phyloP scores from a whole-genome alignment of 2,329 filamentous ascomycete genomes.

The Scedosporium aurantiacum region DNA sequence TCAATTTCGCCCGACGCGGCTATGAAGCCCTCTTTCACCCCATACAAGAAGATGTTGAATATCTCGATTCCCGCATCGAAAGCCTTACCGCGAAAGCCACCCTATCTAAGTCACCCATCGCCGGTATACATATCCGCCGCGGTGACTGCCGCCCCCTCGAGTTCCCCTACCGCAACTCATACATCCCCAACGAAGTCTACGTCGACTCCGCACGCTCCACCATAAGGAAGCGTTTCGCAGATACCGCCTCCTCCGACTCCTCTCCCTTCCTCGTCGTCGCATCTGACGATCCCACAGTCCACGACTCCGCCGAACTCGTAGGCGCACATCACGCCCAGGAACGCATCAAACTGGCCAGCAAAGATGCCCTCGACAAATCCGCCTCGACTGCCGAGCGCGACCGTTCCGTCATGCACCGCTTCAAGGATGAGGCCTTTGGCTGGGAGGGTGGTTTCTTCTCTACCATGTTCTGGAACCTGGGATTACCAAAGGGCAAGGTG shows the following conservation, averaged over 20 bases:
- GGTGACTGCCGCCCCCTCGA: constrained; percentile 71
- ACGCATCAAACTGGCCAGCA: constrained; percentile 64
- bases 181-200: constrained; percentile 65
- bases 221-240: constrained; percentile 31
- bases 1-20: constrained; percentile 55
- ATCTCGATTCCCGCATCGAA: constrained; percentile 48
- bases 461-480: constrained; percentile 71
- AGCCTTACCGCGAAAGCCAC: constrained; percentile 29
- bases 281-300: constrained; percentile 72
- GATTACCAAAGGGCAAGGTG: constrained; percentile 31
- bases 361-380: constrained; percentile 31
- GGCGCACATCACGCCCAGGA: constrained; percentile 55
- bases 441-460: constrained; percentile 86
- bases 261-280: constrained; percentile 52
- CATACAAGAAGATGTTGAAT: constrained; percentile 50
- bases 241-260: constrained; percentile 10
- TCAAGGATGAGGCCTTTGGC: constrained; percentile 65
- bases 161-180: constrained; percentile 64
- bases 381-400: constrained; percentile 22
- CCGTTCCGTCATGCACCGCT: constrained; percentile 45
- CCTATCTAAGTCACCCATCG: constrained; percentile 23
- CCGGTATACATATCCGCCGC: constrained; percentile 70
- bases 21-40: constrained; percentile 68
- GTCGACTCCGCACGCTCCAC: constrained; percentile 45
- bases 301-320: constrained; percentile 52